Evolutionary conservation across 345 rosid genomes (phyloP), one percentile per base, ranked within the genome.

Genomic region (Isatis tinctoria): DNA sequence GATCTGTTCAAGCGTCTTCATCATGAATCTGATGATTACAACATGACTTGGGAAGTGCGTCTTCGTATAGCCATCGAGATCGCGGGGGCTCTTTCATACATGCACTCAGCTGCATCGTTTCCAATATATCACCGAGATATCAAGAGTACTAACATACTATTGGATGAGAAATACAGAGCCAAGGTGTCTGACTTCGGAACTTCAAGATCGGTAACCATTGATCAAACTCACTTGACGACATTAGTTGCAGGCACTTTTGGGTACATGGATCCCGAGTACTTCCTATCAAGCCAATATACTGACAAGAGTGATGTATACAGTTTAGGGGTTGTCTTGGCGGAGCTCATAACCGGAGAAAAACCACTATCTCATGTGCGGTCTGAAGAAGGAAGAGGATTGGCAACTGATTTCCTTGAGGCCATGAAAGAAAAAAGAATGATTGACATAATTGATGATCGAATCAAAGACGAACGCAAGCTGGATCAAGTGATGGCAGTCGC

Each of bases 281-380:
- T 74, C 26, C 20, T 45, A 3, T 74, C 83, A 0, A 67, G 75
- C 45, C 68, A 67, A 18, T 76, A 67, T 5, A 83, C 82, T 0
- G 74, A 74, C 44, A 83, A 83, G 57, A 85, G 88, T 0, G 85
- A 85, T 79, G 88, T 85, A 4, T 83, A 83, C 7, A 83, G 85
- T 54, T 85, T 83, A 27, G 83, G 87, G 0, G 84, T 85, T 39
- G 88, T 78, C 10, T 27, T 83, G 22, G 70, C 73, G 10, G 87
- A 85, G 76, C 78, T 85, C 8, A 54, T 83, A 65, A 85, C 83
- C 0, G 86, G 83, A 10, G 32, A 30, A 30, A 80, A 36, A 51
- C 78, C 82, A 0, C 4, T 83, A 1, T 75, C 79, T 0, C 70
- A 52, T 2, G 64, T 60, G 17, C 67, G 74, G 10, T 72, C 72